Evolutionary conservation across 345 rosid species (phyloP), one percentile per base, ranked within the genome.

Genomic region (Moricandia moricandioides): DNA sequence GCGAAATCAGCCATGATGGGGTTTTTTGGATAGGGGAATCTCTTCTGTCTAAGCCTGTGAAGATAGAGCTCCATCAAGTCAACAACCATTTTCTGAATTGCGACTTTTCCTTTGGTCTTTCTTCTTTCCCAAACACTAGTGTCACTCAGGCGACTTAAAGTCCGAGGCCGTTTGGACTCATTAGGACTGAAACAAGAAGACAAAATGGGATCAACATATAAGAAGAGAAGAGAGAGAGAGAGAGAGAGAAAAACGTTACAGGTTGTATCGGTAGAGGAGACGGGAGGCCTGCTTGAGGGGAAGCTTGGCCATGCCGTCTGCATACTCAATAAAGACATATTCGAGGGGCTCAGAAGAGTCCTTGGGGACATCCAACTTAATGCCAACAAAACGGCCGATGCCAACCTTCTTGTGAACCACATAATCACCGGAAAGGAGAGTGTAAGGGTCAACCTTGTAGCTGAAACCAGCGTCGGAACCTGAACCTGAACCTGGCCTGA

Each of bases 241-340:
- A 73, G 69, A 37, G 34, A 58, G 51, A 17, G 5, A 47, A 74
- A 74, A 72, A 70, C 86, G 81, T 72, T 45, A 91, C 97, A 94
- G 89, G 83, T 76, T 86, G 74, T 88, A 94, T 65, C 98, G 91
- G 78, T 94, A 94, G 78, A 94, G 95, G 86, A 89, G 70, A 61
- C 91, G 91, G 52, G 90, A 81, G 70, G 97, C 98, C 84, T 91
- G 96, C 77, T 86, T 84, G 73, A 94, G 87, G 21, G 97, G 95
- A 80, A 94, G 96, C 83, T 91, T 94, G 35, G 98, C 98, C 95
- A 94, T 94, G 45, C 96, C 97, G 79, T 94, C 98, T 2, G 97
- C 91, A 72, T 87, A 91, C 84, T 94, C 96, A 8, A 94, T 89
- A 47, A 88, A 94, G 67, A 87, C 93, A 62, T 86, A 94, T 69